Evolutionary conservation across 345 rosid genomes (phyloP).

Genomic region (Ricinus communis): DNA sequence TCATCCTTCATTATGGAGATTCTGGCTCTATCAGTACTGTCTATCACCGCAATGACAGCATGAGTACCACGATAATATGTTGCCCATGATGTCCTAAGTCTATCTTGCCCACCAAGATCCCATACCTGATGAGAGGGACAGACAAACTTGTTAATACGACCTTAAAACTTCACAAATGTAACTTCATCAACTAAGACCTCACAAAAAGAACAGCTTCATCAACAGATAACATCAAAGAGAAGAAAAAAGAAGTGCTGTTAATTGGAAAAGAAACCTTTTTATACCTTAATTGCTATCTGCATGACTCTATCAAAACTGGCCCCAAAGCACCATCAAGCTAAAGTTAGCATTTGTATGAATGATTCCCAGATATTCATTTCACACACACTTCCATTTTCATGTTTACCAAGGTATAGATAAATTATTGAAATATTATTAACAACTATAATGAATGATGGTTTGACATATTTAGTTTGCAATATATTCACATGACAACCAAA

Average conservation of each 20-base stretch:
- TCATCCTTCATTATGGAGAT: constrained; percentile 88
- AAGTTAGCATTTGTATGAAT: not conserved
- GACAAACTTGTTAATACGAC: not conserved
- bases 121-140: constrained; percentile 54
- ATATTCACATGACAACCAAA: not conserved
- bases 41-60: constrained; percentile 80
- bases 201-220: not conserved
- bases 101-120: constrained; percentile 98
- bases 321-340: not conserved
- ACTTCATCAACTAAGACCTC: no score
- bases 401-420: no score
- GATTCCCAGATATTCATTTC: no score
- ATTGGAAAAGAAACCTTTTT: no score
- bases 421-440: no score
- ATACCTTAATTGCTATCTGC: not conserved
- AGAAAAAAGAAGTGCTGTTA: not conserved
- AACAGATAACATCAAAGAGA: not conserved
- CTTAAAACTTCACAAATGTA: no score
- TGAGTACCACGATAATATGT: constrained; percentile 93
- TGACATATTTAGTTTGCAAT: not conserved
- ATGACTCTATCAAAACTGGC: not conserved
- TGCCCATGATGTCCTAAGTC: constrained; percentile 93
- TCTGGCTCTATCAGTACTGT: constrained; percentile 92
- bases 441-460: not conserved
- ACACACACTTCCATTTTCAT: not conserved